Evolutionary conservation across 164 flowering plant species (phyloP), one percentile per base, ranked within the genome.

Genomic region (Liquidambar formosana): DNA sequence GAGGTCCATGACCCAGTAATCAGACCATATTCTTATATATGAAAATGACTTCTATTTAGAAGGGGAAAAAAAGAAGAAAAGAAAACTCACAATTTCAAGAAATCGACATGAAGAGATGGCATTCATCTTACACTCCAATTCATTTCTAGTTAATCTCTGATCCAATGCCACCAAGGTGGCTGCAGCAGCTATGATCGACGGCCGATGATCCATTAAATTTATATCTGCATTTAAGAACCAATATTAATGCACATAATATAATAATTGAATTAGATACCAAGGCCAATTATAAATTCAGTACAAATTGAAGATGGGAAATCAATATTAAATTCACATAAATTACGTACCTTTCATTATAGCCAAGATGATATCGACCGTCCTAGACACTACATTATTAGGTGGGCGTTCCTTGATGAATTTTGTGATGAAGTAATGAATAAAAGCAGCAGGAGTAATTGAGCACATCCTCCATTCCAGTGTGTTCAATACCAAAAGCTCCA

Each of bases 381-480:
- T 76, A 0, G 82, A 71, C 4, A 80, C 5, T 1, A 67, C 22
- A 19, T 68, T 47, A 23, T 54, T 47, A 15, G 69, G 71, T 56
- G 71, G 69, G 60, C 74, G 65, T 47, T 84, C 76, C 19, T 67
- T 18, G 64, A 72, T 61, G 38, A 88, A 72, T 71, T 81, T 85
- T 27, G 75, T 1, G 57, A 79, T 67, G 79, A 89, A 88, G 66
- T 77, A 83, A 62, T 71, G 77, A 27, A 92, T 65, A 69, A 80
- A 92, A 57, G 72, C 69, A 66, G 88, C 88, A 28, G 97, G 97
- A 58, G 96, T 89, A 28, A 82, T 71, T 11, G 74, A 77, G 45
- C 57, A 46, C 93, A 92, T 75, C 57, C 79, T 83, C 97, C 96
- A 93, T 26, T 85, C 88, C 79, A 92, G 76, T 49, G 90, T 83